Base-by-base conservation (phyloP, 768 basidiomycete species). In the Rhizopogon sp. region DNA sequence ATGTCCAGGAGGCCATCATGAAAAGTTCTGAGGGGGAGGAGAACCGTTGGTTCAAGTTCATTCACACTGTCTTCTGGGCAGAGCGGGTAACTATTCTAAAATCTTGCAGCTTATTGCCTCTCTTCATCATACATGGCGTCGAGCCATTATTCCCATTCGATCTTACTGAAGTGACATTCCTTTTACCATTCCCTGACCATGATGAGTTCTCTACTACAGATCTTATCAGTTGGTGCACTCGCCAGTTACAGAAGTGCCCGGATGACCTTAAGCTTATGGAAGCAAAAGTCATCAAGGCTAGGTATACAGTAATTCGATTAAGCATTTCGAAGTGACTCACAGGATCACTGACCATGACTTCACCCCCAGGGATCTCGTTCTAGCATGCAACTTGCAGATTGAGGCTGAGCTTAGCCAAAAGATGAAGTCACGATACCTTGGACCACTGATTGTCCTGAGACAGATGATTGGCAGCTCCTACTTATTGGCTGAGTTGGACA, bases 41-140 rank as follows among this genome's bases (percentile, higher is more conserved):
- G 22, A 5, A 7, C 2, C 14, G 9, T 8, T 58, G 54, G 58
- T 29, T n/a, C 33, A 9, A 1, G 54, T 65, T 2, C 60, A 33
- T 58, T 0, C 56, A 63, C 11, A 59, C 56, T 0, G 61, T 70
- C 0, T 65, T 77, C n/a, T 76, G 73, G 73, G 64, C 75, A 0
- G 72, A 77, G 1, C 47, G 69, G 2, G 39, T 55, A 13, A 55
- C 54, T 13, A 31, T 50, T 4, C 20, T 10, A 0, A 31, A 50
- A 14, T 31, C 45, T 0, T 42, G 10, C 1, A 17, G 46, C 0
- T 28, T 39, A 9, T 55, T 40, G 2, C 54, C 52, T 1, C 56
- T 56, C 5, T 59, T 59, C 39, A 50, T 55, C 16, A 45, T 49
- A 1, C 41, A 74, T 51, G 66, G 73, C 3, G 33, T 62, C 0